These are phyloP conservation scores for Articulospora tetracladia DNA, from an alignment of 495 filamentous ascomycete genomes.

Conservation along the genomic window DNA sequence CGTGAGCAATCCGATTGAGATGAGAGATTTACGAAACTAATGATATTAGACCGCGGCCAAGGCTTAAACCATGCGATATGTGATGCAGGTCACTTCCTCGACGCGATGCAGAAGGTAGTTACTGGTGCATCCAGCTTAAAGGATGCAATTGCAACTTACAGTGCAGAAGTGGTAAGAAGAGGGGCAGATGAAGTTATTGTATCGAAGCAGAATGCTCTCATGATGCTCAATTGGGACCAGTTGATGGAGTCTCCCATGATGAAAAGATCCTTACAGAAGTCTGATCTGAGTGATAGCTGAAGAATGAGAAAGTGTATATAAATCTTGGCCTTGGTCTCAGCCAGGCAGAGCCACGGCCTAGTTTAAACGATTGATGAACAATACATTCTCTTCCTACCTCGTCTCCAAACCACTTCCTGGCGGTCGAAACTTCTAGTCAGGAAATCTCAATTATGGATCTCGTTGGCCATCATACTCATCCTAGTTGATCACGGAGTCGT, in stretches of 20 bases:
- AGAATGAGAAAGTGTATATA: not conserved
- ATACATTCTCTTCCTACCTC: not conserved
- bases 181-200: constrained; percentile 10
- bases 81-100: constrained; percentile 39
- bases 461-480: no score
- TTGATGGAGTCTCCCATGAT: constrained; percentile 7
- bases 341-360: not conserved
- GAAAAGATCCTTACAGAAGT: constrained; percentile 8
- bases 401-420: no score
- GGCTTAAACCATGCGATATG: constrained; percentile 47
- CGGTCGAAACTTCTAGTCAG: no score
- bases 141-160: constrained; percentile 10
- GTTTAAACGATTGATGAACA: not conserved
- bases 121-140: constrained; percentile 1
- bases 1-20: constrained; percentile 40
- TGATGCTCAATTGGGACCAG: constrained; percentile 16
- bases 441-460: no score
- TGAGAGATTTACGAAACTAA: not conserved
- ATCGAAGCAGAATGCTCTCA: constrained; percentile 5
- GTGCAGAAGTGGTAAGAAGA: constrained; percentile 12
- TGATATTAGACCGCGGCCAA: constrained; percentile 44
- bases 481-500: no score
- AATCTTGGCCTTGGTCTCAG: not conserved
- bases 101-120: constrained; percentile 13
- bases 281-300: constrained; percentile 5